Percentiles rank a stretch among this genome's conserved stretches.
Evolutionary conservation across 2,329 filamentous ascomycete genomes (phyloP).

Genomic region (Epichloe sibirici): DNA sequence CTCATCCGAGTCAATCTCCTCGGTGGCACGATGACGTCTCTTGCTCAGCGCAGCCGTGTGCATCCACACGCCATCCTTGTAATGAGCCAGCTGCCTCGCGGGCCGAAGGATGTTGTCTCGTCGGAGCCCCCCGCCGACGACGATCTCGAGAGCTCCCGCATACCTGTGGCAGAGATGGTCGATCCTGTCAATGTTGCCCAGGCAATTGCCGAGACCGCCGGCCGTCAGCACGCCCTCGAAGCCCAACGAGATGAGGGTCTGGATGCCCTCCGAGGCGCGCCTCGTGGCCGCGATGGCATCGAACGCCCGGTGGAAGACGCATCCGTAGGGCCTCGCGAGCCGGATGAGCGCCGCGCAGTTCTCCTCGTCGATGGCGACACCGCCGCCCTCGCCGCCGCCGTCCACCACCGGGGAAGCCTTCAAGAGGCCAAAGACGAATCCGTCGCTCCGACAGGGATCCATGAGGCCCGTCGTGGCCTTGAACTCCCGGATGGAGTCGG

Average conservation of each 20-base stretch:
- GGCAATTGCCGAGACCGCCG: slow-evolving; percentile 32
- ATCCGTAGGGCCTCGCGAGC: slow-evolving; percentile 28
- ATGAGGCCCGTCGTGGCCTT: slow-evolving; percentile 26
- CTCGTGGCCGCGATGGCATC: slow-evolving; percentile 29
- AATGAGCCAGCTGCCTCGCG: slow-evolving; percentile 14
- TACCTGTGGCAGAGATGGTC: slow-evolving; percentile 21
- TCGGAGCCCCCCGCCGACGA: slow-evolving; percentile 42
- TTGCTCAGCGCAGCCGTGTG: slow-evolving; percentile 30
- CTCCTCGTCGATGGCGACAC: slow-evolving; percentile 25
- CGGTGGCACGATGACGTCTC: slow-evolving; percentile 8
- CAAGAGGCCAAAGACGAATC: slow-evolving; percentile 44
- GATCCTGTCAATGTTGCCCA: slow-evolving; percentile 27
- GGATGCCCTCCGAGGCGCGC: slow-evolving; percentile 15
- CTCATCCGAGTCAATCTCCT: slow-evolving; percentile 16
- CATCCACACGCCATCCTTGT: slow-evolving; percentile 24
- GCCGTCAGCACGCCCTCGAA: slow-evolving; percentile 42
- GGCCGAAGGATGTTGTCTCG: slow-evolving; percentile 24
- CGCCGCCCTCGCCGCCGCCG: background rate
- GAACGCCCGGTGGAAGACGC: slow-evolving; percentile 46
- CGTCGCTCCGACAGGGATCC: slow-evolving; percentile 31
- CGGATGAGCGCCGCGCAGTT: slow-evolving; percentile 28
- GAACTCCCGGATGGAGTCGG: slow-evolving; percentile 24
- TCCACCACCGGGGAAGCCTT: slow-evolving; percentile 4
- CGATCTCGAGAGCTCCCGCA: slow-evolving; percentile 28
- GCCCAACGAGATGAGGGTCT: slow-evolving; percentile 27